These are phyloP conservation scores for Picea sitchensis DNA, from an alignment of 75 land plant species.

Conservation along the genomic window DNA sequence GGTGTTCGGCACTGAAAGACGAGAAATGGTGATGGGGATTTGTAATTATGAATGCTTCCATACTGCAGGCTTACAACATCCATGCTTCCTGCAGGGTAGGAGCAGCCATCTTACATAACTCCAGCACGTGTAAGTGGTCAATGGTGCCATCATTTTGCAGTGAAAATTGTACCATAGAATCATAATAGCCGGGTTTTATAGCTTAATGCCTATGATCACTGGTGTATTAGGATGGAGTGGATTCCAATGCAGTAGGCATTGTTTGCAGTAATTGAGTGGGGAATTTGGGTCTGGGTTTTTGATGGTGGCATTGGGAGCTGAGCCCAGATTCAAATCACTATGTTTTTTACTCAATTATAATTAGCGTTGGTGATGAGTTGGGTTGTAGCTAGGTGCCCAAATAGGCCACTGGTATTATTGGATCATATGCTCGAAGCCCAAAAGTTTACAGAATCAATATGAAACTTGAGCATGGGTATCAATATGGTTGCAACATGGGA, in stretches of 20 bases:
- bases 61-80: background rate
- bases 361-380: background rate
- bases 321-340: background rate
- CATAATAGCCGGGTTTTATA: conserved; percentile 7
- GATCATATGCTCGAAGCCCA: background rate
- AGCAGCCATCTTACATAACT: background rate
- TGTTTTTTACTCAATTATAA: conserved; percentile 5
- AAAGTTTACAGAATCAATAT: background rate
- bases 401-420: no score
- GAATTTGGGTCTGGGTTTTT: conserved; percentile 2
- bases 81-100: conserved; percentile 11
- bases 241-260: conserved; percentile 11
- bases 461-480: background rate
- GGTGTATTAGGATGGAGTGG: background rate
- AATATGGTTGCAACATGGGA: background rate
- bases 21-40: conserved; percentile 4
- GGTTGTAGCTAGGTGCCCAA: no score
- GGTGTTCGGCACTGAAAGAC: background rate
- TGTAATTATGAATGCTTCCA: background rate
- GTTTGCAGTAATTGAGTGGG: conserved; percentile 11
- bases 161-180: conserved; percentile 3
- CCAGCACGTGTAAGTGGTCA: background rate
- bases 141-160: background rate
- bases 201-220: background rate
- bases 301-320: conserved; percentile 9